These are phyloP conservation scores for Penicillium frequentans DNA, from an alignment of 2,329 filamentous ascomycete genomes.

Conservation along the genomic window DNA sequence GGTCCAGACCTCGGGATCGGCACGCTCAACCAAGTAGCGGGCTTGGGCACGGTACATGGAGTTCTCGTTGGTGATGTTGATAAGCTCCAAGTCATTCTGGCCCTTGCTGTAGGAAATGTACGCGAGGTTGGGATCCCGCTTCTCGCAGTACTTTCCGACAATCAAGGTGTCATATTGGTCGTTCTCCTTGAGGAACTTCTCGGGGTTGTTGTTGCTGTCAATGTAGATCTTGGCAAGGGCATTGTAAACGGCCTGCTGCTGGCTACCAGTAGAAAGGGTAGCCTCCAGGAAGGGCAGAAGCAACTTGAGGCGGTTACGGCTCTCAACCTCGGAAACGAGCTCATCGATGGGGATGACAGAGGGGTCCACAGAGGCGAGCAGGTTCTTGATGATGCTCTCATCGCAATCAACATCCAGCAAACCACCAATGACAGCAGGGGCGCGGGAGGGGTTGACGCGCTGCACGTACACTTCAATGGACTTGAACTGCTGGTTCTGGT, in stretches of 20 bases:
- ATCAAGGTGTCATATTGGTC: slow-evolving; percentile 90
- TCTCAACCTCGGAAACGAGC: slow-evolving; percentile 91
- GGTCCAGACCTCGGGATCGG: slow-evolving; percentile 86
- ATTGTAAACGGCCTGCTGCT: slow-evolving; percentile 96
- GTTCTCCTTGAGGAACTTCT: slow-evolving; percentile 97
- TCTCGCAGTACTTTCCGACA: slow-evolving; percentile 98
- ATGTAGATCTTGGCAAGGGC: slow-evolving; percentile 99
- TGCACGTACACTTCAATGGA: slow-evolving; percentile 98
- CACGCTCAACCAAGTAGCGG: slow-evolving; percentile 87
- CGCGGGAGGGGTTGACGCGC: slow-evolving; percentile 87
- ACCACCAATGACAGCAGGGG: slow-evolving; percentile 89
- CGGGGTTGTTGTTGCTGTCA: slow-evolving; percentile 95
- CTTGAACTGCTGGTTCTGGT: slow-evolving; percentile 99
- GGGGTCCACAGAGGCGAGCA: slow-evolving; percentile 81
- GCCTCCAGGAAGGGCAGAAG: slow-evolving; percentile 94
- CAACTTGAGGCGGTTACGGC: slow-evolving; percentile 91
- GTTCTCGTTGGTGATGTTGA: slow-evolving; percentile 98
- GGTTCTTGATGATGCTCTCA: slow-evolving; percentile 90
- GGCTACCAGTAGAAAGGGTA: slow-evolving; percentile 83
- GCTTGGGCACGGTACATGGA: slow-evolving; percentile 99
- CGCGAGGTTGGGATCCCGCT: slow-evolving; percentile 92
- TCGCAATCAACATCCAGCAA: slow-evolving; percentile 96
- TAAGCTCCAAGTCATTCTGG: slow-evolving; percentile 93
- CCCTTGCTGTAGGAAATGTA: slow-evolving; percentile 96
- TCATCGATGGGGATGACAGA: slow-evolving; percentile 89